Evolutionary conservation across 2,329 filamentous ascomycete species (phyloP).

Genomic region (Chrysoporthe austroafricana): DNA sequence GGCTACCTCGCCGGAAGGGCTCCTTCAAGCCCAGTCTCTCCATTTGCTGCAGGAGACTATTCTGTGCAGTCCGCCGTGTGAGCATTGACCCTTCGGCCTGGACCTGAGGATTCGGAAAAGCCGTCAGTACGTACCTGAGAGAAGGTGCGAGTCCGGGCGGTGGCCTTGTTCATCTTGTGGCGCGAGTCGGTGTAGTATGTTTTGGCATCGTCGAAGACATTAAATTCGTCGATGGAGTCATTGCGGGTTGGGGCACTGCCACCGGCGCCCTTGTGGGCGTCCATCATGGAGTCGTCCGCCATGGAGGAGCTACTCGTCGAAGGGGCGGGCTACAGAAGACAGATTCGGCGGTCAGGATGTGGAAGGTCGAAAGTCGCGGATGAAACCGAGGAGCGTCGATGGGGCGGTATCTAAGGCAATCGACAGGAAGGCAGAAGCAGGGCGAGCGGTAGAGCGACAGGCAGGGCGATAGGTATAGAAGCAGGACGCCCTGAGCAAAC

Average conservation of each 20-base stretch:
- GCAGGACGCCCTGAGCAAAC: neutral
- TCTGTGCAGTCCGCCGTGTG: constrained; percentile 43
- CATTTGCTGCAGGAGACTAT: constrained; percentile 57
- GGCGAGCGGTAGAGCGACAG: neutral
- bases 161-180: constrained; percentile 50
- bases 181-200: constrained; percentile 64
- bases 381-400: neutral
- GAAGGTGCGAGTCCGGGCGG: constrained; percentile 58
- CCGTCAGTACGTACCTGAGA: constrained; percentile 50
- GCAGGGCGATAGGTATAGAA: neutral
- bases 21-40: constrained; percentile 56
- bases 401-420: constrained; percentile 2
- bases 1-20: constrained; percentile 62
- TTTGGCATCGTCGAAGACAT: constrained; percentile 60
- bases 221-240: constrained; percentile 50
- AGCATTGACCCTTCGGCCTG: constrained; percentile 32
- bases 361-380: neutral
- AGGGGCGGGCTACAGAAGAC: neutral
- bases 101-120: neutral
- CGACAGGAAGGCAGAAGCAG: neutral
- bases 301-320: constrained; percentile 6
- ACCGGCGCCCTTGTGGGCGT: constrained; percentile 21
- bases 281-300: constrained; percentile 21
- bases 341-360: neutral
- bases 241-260: constrained; percentile 21